Percentiles rank a stretch among this genome's conserved stretches.
Conservation (phyloP, 176 grass and related monocot species). For the Carex pumila region DNA sequence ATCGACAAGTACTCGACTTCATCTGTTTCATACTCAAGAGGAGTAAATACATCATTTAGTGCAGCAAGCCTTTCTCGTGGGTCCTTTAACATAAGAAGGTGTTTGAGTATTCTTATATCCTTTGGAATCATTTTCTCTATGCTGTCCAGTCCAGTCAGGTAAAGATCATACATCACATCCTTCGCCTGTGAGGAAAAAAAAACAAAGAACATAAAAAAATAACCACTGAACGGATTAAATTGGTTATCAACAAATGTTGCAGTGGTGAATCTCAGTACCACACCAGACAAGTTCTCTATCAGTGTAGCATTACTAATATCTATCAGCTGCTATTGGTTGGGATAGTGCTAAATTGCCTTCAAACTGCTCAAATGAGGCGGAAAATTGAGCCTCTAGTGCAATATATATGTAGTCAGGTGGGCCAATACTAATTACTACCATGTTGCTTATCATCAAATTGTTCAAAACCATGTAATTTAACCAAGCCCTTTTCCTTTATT, state of each 20-base stretch:
- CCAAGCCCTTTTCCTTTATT: not conserved
- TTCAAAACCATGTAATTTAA: not conserved
- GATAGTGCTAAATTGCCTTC: not conserved
- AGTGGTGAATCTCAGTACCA: not conserved
- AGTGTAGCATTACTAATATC: not conserved
- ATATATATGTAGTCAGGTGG: too few species aligned
- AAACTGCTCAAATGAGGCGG: not conserved
- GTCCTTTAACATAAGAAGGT: slow-evolving; percentile 72
- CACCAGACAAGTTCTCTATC: not conserved
- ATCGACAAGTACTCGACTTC: slow-evolving; percentile 69
- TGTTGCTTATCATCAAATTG: not conserved
- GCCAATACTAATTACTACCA: not conserved
- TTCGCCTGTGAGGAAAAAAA: slow-evolving; percentile 38
- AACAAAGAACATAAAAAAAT: slow-evolving; percentile 1
- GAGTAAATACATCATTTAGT: slow-evolving; percentile 70
- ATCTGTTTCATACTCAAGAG: slow-evolving; percentile 63
- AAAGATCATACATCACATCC: slow-evolving; percentile 77
- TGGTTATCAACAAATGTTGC: not conserved
- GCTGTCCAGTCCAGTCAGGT: slow-evolving; percentile 65
- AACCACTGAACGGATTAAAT: not conserved
- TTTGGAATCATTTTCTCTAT: slow-evolving; percentile 81
- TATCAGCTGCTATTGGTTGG: not conserved
- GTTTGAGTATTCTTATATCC: slow-evolving; percentile 82
- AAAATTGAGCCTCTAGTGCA: not conserved
- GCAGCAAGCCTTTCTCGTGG: slow-evolving; percentile 48